phyloP scores from a whole-genome alignment of 768 basidiomycete species.

The Pholiota conissans region DNA sequence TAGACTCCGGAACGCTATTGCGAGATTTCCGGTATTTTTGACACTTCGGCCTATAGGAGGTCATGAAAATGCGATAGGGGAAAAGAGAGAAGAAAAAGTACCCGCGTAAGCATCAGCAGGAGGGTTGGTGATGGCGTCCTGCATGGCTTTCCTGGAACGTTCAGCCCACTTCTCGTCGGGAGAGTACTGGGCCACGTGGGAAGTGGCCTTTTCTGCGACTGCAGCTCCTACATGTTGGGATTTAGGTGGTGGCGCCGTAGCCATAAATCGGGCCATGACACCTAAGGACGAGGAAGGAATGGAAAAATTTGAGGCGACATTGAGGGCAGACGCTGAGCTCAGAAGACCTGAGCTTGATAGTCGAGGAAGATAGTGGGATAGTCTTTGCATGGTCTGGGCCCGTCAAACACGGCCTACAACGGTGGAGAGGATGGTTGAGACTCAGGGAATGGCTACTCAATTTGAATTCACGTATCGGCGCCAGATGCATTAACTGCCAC shows the following conservation, averaged over 20 bases:
- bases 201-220: neutral
- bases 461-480: neutral
- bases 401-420: neutral
- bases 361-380: slow-evolving; percentile 7
- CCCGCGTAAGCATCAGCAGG: slow-evolving; percentile 60
- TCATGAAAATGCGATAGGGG: neutral
- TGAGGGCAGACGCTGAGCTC: slow-evolving; percentile 5
- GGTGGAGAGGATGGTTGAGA: neutral
- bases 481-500: neutral
- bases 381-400: slow-evolving; percentile 15
- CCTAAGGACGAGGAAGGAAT: neutral
- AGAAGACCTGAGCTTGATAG: neutral
- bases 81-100: slow-evolving; percentile 21
- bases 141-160: slow-evolving; percentile 26
- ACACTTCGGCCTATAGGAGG: slow-evolving; percentile 59
- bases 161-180: slow-evolving; percentile 44
- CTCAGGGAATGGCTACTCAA: neutral
- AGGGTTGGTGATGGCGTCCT: slow-evolving; percentile 15
- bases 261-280: slow-evolving; percentile 1
- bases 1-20: slow-evolving; percentile 47
- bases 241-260: neutral
- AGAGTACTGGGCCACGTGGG: too few relatives aligned
- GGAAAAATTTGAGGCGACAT: neutral
- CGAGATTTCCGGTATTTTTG: slow-evolving; percentile 43
- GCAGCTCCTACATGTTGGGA: slow-evolving; percentile 3